These are phyloP conservation scores for Eucalyptus viminalis DNA, from an alignment of 345 rosid species.

Conservation along the genomic window DNA sequence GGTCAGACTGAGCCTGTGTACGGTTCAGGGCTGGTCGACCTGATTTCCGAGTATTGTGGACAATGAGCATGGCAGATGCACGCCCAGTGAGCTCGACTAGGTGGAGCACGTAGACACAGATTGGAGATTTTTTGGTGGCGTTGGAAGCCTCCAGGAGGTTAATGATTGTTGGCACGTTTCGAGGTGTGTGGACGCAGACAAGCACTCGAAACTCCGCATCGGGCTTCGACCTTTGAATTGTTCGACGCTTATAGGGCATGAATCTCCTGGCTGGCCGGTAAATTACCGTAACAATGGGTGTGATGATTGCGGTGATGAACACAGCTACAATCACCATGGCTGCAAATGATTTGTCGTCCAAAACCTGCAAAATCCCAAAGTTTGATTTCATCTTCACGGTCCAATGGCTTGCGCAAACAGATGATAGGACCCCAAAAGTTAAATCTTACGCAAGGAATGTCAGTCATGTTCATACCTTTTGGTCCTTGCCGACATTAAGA, in stretches of 20 bases:
- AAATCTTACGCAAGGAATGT: background rate
- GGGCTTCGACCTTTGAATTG: slow-evolving; percentile 50
- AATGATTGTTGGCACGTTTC: slow-evolving; percentile 83
- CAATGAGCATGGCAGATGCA: slow-evolving; percentile 92
- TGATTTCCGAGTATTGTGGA: slow-evolving; percentile 62
- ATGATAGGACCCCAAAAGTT: background rate
- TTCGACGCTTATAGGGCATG: slow-evolving; percentile 57
- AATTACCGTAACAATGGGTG: slow-evolving; percentile 46
- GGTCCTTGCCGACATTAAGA: slow-evolving; percentile 86
- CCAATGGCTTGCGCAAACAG: background rate
- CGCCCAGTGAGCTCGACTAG: slow-evolving; percentile 93
- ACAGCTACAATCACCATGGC: slow-evolving; percentile 74
- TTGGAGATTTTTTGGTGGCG: slow-evolving; percentile 68
- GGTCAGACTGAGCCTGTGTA: slow-evolving; percentile 94
- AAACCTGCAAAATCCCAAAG: slow-evolving; percentile 26
- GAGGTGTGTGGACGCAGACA: slow-evolving; percentile 75
- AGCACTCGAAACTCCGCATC: slow-evolving; percentile 59
- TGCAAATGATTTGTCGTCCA: slow-evolving; percentile 71
- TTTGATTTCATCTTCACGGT: background rate
- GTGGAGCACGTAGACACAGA: slow-evolving; percentile 74
- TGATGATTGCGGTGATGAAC: slow-evolving; percentile 61
- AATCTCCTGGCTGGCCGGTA: slow-evolving; percentile 55
- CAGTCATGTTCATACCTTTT: slow-evolving; percentile 25
- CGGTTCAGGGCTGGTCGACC: slow-evolving; percentile 67
- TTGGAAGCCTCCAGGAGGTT: slow-evolving; percentile 80